phyloP scores from a whole-genome alignment of 352 stramenopile genomes.

The Halophytophthora polymorphica region DNA sequence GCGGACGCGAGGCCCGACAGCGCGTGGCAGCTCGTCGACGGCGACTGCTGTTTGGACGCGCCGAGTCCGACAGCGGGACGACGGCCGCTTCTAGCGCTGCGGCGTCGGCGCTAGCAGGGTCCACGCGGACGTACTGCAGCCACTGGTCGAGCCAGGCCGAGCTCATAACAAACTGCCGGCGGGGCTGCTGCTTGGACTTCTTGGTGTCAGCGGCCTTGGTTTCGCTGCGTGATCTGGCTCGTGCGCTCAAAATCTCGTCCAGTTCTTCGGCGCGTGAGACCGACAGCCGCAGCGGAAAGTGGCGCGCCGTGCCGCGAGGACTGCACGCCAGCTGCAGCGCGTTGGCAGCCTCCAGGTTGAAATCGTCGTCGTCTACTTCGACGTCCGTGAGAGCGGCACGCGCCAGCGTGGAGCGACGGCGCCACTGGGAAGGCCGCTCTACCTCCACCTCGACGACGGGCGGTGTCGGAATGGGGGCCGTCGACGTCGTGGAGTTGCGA shows the following conservation, averaged over 20 bases:
- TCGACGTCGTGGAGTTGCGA: slow-evolving; percentile 10
- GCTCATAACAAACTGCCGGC: slow-evolving; percentile 51
- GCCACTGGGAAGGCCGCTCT: slow-evolving; percentile 29
- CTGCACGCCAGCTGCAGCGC: slow-evolving; percentile 20
- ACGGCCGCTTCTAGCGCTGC: slow-evolving; percentile 1
- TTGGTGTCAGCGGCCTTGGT: slow-evolving; percentile 4
- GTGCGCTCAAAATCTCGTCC: slow-evolving; percentile 49
- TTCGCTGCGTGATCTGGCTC: slow-evolving; percentile 26
- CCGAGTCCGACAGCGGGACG: slow-evolving; percentile 6
- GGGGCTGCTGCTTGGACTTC: neutral
- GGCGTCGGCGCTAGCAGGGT: slow-evolving; percentile 20
- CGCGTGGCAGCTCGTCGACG: slow-evolving; percentile 9
- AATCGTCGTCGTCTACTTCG: slow-evolving; percentile 27
- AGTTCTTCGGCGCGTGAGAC: slow-evolving; percentile 43
- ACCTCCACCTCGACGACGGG: slow-evolving; percentile 26
- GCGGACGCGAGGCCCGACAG: slow-evolving; percentile 12
- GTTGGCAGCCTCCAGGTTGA: slow-evolving; percentile 24
- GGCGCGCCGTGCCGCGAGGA: slow-evolving; percentile 15
- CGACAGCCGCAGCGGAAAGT: slow-evolving; percentile 25
- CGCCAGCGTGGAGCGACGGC: slow-evolving; percentile 10
- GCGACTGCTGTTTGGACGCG: neutral
- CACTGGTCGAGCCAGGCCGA: slow-evolving; percentile 64
- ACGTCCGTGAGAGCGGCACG: slow-evolving; percentile 18
- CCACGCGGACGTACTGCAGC: slow-evolving; percentile 60
- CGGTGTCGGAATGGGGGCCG: slow-evolving; percentile 8